Evolutionary conservation across 805 yeast genomes (phyloP).

Genomic region (Saitoella complicata): DNA sequence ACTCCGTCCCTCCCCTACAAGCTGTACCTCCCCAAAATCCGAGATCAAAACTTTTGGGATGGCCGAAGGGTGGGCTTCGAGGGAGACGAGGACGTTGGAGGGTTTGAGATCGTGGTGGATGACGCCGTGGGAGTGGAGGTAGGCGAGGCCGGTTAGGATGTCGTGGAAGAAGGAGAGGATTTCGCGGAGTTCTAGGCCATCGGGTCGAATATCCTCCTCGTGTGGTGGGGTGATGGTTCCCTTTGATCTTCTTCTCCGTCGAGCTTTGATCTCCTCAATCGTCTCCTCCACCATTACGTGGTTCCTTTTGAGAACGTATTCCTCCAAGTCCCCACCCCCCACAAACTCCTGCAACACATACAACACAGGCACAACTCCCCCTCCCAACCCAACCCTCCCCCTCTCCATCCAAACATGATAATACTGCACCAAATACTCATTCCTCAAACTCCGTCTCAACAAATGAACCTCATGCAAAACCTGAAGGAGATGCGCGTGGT

Average conservation of each 20-base stretch:
- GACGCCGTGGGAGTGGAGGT: constrained; percentile 56
- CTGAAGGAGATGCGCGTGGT: constrained; percentile 47
- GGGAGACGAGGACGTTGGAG: constrained; percentile 53
- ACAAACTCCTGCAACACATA: constrained; percentile 77
- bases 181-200: constrained; percentile 27
- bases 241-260: constrained; percentile 6
- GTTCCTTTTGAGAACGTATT: constrained; percentile 28
- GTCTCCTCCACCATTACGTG: constrained; percentile 23
- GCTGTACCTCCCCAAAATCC: constrained; percentile 79
- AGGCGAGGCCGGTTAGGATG: constrained; percentile 50
- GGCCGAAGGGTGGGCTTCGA: background rate
- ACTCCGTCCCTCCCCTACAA: constrained; percentile 45
- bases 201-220: background rate
- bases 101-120: constrained; percentile 86
- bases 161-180: constrained; percentile 55
- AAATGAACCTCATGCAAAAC: constrained; percentile 68
- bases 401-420: constrained; percentile 87
- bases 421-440: constrained; percentile 57
- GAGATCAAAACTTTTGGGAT: constrained; percentile 65
- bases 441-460: constrained; percentile 28
- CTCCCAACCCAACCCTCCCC: constrained; percentile 34
- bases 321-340: constrained; percentile 75
- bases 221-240: background rate
- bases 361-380: constrained; percentile 53
- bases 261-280: constrained; percentile 25